Percentiles rank a stretch among this genome's conserved stretches.
Conservation (phyloP, 1,284 basidiomycete genomes). For the Rhodotorula sp. region DNA sequence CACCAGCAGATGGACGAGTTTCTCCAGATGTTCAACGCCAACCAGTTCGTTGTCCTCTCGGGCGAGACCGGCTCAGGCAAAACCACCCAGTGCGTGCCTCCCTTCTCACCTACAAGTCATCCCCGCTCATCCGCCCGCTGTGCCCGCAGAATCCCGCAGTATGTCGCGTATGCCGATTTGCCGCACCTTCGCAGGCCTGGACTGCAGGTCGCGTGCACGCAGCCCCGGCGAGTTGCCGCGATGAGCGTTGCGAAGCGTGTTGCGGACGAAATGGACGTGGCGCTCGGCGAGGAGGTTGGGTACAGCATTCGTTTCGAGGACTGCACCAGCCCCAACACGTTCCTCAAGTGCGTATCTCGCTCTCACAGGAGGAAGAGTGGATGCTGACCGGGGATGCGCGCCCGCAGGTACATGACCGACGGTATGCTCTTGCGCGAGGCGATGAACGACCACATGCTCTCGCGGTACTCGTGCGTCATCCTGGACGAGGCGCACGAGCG, state of each 20-base stretch:
- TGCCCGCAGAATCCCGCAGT: slow-evolving; percentile 75
- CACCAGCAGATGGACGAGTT: slow-evolving; percentile 78
- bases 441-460: slow-evolving; percentile 90
- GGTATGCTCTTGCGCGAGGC: slow-evolving; percentile 94
- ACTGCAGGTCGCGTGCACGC: slow-evolving; percentile 94
- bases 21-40: slow-evolving; percentile 44
- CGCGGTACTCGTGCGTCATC: slow-evolving; percentile 93
- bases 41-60: slow-evolving; percentile 68
- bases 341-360: slow-evolving; percentile 65
- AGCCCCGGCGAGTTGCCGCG: slow-evolving; percentile 93
- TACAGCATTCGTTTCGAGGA: slow-evolving; percentile 99
- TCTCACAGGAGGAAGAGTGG: not conserved
- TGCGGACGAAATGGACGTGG: slow-evolving; percentile 96
- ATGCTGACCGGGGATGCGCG: slow-evolving; percentile 24
- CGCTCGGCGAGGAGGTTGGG: slow-evolving; percentile 90
- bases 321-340: slow-evolving; percentile 88
- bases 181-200: slow-evolving; percentile 57
- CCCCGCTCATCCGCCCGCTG: not conserved
- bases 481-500: slow-evolving; percentile 99
- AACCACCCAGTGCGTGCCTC: slow-evolving; percentile 79
- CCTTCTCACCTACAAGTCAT: slow-evolving; percentile 17
- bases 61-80: slow-evolving; percentile 98
- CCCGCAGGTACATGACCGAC: slow-evolving; percentile 85
- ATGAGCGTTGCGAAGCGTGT: slow-evolving; percentile 99
- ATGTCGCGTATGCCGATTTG: slow-evolving; percentile 92